Conservation (phyloP, 352 stramenopile species). For the Hyaloperonospora arabidopsidis region DNA sequence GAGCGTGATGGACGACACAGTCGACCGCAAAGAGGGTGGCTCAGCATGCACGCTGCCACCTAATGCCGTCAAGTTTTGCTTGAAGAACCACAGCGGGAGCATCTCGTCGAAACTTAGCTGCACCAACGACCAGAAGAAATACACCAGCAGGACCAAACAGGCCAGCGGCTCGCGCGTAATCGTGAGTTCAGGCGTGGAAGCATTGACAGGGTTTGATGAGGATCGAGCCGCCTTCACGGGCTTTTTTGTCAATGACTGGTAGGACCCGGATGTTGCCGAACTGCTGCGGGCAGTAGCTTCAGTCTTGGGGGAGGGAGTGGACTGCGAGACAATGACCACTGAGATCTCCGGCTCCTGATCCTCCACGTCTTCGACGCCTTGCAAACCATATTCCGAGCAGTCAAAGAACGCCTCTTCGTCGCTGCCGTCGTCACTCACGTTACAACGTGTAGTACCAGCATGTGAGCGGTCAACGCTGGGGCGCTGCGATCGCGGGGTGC, state of each 20-base stretch:
- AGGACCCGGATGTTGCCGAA: constrained; percentile 8
- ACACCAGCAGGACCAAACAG: constrained; percentile 57
- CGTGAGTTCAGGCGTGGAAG: constrained; percentile 36
- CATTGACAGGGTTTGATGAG: constrained; percentile 16
- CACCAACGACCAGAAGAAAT: constrained; percentile 62
- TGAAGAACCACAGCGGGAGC: constrained; percentile 74
- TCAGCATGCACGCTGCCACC: constrained; percentile 37
- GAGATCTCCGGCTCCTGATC: constrained; percentile 53
- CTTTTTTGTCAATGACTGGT: constrained; percentile 31
- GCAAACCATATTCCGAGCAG: constrained; percentile 69
- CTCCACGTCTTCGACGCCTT: constrained; percentile 49
- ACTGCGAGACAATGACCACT: constrained; percentile 65
- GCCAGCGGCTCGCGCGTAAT: constrained; percentile 62
- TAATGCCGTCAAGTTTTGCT: constrained; percentile 41
- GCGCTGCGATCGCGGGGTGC: constrained; percentile 22
- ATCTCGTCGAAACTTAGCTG: constrained; percentile 78
- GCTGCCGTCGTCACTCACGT: constrained; percentile 40
- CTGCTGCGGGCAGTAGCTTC: constrained; percentile 34
- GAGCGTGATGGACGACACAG: constrained; percentile 52
- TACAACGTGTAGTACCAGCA: constrained; percentile 29
- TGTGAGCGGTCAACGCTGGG: constrained; percentile 20
- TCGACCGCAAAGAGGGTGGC: constrained; percentile 24
- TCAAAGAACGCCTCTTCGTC: constrained; percentile 82
- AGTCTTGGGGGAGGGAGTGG: constrained; percentile 25
- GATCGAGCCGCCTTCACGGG: constrained; percentile 13